These are phyloP conservation scores for Phtheirospermum japonicum DNA, from an alignment of 257 asterid genomes.

Conservation along the genomic window DNA sequence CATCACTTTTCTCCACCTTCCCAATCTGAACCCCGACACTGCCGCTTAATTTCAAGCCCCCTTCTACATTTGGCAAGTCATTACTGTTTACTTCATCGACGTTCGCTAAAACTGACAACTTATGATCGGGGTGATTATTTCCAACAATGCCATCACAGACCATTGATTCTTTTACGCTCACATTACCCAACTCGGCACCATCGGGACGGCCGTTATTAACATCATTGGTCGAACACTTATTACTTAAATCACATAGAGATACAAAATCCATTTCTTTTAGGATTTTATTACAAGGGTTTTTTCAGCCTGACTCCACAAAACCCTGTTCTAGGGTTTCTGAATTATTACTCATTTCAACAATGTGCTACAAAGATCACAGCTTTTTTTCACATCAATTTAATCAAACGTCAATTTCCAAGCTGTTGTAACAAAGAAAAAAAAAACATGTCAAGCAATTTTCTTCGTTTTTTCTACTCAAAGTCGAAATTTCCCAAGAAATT, in stretches of 20 bases:
- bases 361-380: slow-evolving; percentile 39
- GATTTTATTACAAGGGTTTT: slow-evolving; percentile 30
- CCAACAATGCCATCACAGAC: slow-evolving; percentile 32
- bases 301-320: slow-evolving; percentile 26
- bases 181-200: slow-evolving; percentile 25
- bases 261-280: slow-evolving; percentile 27
- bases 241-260: slow-evolving; percentile 34
- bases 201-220: slow-evolving; percentile 19
- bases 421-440: slow-evolving; percentile 31
- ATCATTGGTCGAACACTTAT: slow-evolving; percentile 26
- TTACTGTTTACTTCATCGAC: slow-evolving; percentile 1
- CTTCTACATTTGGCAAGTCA: slow-evolving; percentile 25
- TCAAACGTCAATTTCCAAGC: slow-evolving; percentile 37
- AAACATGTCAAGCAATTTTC: slow-evolving; percentile 26
- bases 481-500: slow-evolving; percentile 13
- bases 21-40: slow-evolving; percentile 20
- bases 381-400: slow-evolving; percentile 28
- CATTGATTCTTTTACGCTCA: slow-evolving; percentile 27
- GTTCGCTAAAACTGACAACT: slow-evolving; percentile 14
- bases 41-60: slow-evolving; percentile 25
- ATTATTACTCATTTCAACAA: slow-evolving; percentile 41
- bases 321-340: slow-evolving; percentile 44
- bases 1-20: slow-evolving; percentile 25
- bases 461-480: neutral
- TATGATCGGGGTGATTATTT: slow-evolving; percentile 20